Base-by-base conservation (phyloP, 2,329 filamentous ascomycete species). In the Thelonectria blattea region DNA sequence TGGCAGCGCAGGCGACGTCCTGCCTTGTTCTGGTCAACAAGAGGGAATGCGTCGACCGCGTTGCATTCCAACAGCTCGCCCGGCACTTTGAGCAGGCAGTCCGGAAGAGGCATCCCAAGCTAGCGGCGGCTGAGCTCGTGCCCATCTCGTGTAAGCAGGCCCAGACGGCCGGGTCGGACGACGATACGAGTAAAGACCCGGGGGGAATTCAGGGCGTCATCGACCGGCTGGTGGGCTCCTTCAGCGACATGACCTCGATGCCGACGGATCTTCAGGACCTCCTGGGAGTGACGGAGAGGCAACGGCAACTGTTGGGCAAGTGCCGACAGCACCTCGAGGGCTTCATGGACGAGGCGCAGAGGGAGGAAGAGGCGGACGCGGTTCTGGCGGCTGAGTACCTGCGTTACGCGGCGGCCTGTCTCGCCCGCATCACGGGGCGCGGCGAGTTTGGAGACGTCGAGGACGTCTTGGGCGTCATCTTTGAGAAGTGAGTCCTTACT, bases 381-480 rank as follows among this genome's bases (percentile, higher is more conserved):
- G 94, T 97, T 7, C 83, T 96, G 24, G 93, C 93, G 11, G 95
- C 95, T 1, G 95, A 99, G 76, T 88, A 93, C 72, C 81, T 99
- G 56, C 88, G 95, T 45, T 87, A 86, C 66, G 93, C 93, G 12
- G 93, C 92, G 1, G 86, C 89, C 53, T 89, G 87, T 64, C 81
- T 97, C n/a, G 90, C 92, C 2, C 87, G 88, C 58, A 96, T 98
- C 69, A 98, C 93, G 1, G 95, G 95, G 1, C 87, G 87, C 56
- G 93, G 93, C 1, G 91, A 93, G 69, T 86, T 85, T 42, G 91
- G 93, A 2, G 94, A 98, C 75, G 92, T 98, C 15, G 94, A 99
- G 74, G 95, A 98, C 73, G 92, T 99, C 8, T 79, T 99, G 46
- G 95, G 95, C 0, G 93, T 99, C 20, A 93, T 99, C 4, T 99